Evolutionary conservation across 805 yeast species (phyloP).

Genomic region (Nakazawaea sp.): DNA sequence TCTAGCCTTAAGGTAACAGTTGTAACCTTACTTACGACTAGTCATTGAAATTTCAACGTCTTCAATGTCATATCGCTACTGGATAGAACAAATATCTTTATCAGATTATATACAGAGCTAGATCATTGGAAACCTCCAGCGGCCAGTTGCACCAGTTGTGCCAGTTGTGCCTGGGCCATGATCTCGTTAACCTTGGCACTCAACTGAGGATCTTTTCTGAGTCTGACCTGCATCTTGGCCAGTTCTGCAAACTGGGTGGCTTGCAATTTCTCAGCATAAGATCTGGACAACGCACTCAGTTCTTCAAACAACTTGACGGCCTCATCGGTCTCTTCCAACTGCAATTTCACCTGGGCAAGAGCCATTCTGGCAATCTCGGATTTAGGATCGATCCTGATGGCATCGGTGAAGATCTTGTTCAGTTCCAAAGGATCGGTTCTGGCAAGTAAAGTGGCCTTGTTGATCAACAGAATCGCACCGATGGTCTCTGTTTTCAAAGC

Average conservation of each 20-base stretch:
- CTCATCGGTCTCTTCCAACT: slow-evolving; percentile 72
- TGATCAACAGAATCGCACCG: slow-evolving; percentile 85
- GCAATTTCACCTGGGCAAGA: slow-evolving; percentile 87
- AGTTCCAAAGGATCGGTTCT: slow-evolving; percentile 53
- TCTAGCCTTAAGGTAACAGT: no score
- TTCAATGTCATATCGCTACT: no score
- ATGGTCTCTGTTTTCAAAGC: slow-evolving; percentile 61
- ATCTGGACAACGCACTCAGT: slow-evolving; percentile 76
- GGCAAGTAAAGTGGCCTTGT: slow-evolving; percentile 68
- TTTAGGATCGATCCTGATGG: slow-evolving; percentile 78
- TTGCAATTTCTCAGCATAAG: slow-evolving; percentile 80
- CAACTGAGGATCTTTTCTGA: slow-evolving; percentile 63
- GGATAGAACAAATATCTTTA: no score
- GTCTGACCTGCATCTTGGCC: slow-evolving; percentile 78
- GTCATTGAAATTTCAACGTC: no score
- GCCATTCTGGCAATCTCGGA: slow-evolving; percentile 85
- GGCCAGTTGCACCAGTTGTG: no score
- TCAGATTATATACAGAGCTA: no score
- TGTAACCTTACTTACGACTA: no score
- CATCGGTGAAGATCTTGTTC: slow-evolving; percentile 59
- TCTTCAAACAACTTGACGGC: slow-evolving; percentile 80
- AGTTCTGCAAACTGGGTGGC: slow-evolving; percentile 92
- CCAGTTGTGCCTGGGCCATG: slow-evolving; percentile 22
- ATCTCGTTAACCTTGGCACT: slow-evolving; percentile 58
- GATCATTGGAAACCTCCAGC: no score